Conservation (phyloP, 31 red algal genomes). For the Endocladia muricata region DNA sequence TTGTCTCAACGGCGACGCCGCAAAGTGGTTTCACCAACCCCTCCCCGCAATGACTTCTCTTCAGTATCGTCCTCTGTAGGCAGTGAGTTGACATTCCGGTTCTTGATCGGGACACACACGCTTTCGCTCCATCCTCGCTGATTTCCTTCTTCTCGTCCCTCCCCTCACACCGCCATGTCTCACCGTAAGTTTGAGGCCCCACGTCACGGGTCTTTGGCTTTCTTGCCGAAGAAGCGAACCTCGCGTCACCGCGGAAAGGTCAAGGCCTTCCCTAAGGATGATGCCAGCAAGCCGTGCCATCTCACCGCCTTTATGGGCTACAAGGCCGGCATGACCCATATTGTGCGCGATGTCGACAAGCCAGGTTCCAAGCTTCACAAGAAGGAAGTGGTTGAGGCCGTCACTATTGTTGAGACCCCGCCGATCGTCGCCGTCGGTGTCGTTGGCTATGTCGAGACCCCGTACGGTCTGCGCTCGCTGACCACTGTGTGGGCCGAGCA, state of each 20-base stretch:
- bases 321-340: slow-evolving; percentile 99
- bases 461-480: slow-evolving; percentile 89
- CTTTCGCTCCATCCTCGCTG: background rate
- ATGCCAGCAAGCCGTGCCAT: slow-evolving; percentile 82
- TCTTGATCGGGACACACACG: background rate
- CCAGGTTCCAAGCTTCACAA: slow-evolving; percentile 97
- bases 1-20: background rate
- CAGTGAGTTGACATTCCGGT: background rate
- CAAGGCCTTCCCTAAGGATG: slow-evolving; percentile 96
- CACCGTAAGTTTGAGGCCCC: slow-evolving; percentile 97
- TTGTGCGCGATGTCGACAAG: slow-evolving; percentile 96
- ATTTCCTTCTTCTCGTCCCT: background rate
- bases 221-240: slow-evolving; percentile 86
- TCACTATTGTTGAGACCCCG: slow-evolving; percentile 92
- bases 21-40: no score
- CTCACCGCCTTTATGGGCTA: slow-evolving; percentile 92
- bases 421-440: slow-evolving; percentile 89
- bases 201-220: slow-evolving; percentile 94
- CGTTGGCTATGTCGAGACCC: slow-evolving; percentile 97
- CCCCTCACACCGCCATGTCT: slow-evolving; percentile 58
- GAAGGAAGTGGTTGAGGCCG: slow-evolving; percentile 97
- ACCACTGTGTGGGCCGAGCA: slow-evolving; percentile 97
- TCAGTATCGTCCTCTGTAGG: background rate
- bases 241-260: slow-evolving; percentile 88
- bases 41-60: no score